Evolutionary conservation across 176 grass and related monocot genomes (phyloP).

Genomic region (Luzula sylvatica): DNA sequence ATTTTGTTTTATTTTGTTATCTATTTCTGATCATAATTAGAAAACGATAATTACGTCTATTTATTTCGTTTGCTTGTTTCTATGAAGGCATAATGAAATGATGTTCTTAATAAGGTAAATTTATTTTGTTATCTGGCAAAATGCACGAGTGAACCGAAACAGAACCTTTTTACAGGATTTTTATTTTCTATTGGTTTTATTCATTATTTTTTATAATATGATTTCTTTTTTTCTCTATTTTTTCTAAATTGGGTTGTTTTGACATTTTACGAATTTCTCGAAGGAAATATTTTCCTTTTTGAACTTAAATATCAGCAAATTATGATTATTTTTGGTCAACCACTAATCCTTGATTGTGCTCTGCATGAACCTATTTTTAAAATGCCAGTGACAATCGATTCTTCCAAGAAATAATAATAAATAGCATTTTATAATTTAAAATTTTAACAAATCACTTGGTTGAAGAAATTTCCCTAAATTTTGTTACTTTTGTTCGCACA

Average conservation of each 20-base stretch:
- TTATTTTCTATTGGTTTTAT: too few species aligned
- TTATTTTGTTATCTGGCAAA: too few species aligned
- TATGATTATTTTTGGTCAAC: slow-evolving; percentile 1
- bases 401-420: not conserved
- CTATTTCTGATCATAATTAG: not conserved
- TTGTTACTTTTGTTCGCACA: not conserved
- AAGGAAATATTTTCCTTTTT: not conserved
- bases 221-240: slow-evolving; percentile 10
- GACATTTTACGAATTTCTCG: slow-evolving; percentile 1
- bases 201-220: not conserved
- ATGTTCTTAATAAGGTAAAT: slow-evolving; percentile 1
- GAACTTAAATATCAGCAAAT: not conserved
- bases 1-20: slow-evolving; percentile 1
- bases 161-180: too few species aligned
- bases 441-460: too few species aligned
- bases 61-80: not conserved
- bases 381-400: not conserved
- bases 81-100: slow-evolving; percentile 2
- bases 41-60: not conserved
- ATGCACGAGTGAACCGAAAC: too few species aligned
- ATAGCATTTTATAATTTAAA: too few species aligned
- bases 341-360: slow-evolving; percentile 3
- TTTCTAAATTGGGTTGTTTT: slow-evolving; percentile 5
- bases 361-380: slow-evolving; percentile 1
- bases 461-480: not conserved